These are phyloP conservation scores for Escallonia rubra DNA, from an alignment of 129 eudicot genomes.

Conservation along the genomic window DNA sequence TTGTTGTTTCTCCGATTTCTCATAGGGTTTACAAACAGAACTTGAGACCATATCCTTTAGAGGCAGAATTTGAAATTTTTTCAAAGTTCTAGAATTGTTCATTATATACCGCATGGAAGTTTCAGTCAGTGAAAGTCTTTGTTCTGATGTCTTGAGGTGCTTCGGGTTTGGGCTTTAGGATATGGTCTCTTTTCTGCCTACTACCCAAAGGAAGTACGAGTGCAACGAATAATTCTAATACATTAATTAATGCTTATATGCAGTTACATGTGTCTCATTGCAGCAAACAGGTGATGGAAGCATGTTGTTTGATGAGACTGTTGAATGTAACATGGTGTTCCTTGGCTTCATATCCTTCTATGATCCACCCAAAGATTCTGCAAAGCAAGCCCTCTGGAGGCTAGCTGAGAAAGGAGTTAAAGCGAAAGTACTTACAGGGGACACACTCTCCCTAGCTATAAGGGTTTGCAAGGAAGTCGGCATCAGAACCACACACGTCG, in stretches of 20 bases:
- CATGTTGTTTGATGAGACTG: neutral
- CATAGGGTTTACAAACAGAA: too few species aligned
- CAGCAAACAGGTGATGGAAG: neutral
- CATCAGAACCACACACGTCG: constrained; percentile 19
- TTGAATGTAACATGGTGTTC: constrained; percentile 20
- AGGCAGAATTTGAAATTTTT: too few species aligned
- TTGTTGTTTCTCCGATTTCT: too few species aligned
- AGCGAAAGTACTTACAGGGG: constrained; percentile 25
- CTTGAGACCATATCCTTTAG: too few species aligned
- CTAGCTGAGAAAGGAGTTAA: constrained; percentile 28
- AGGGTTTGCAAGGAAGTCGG: constrained; percentile 23
- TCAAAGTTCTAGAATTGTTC: too few species aligned
- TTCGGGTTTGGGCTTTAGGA: neutral
- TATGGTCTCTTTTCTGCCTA: too few species aligned
- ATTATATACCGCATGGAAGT: too few species aligned
- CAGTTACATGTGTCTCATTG: neutral
- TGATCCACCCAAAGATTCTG: constrained; percentile 27
- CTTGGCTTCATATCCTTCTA: constrained; percentile 17
- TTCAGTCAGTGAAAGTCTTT: too few species aligned
- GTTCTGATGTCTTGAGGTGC: neutral
- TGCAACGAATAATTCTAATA: neutral
- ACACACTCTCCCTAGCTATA: constrained; percentile 20
- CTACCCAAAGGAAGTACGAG: too few species aligned
- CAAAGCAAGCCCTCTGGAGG: constrained; percentile 23
- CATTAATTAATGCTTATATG: neutral